Conservation (phyloP, 2,329 filamentous ascomycete species). For the Penicillium sp. region DNA sequence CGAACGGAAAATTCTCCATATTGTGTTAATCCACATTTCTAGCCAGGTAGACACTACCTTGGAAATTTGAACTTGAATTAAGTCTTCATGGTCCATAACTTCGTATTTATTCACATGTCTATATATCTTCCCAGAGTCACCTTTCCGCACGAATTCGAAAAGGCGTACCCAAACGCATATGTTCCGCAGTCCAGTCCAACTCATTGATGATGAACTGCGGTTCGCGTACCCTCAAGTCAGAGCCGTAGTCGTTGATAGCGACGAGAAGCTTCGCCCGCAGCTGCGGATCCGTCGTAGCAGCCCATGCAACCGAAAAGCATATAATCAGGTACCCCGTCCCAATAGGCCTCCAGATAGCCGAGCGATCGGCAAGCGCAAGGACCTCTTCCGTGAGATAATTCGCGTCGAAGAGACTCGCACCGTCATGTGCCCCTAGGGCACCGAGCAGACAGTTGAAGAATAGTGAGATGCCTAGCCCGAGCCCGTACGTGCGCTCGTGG, state of each 20-base stretch:
- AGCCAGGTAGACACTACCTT: neutral
- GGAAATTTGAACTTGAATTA: neutral
- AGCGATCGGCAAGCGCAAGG: conserved; percentile 27
- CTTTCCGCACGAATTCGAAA: neutral
- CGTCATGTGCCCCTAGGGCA: conserved; percentile 27
- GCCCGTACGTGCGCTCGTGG: conserved; percentile 33
- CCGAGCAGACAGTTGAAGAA: conserved; percentile 35
- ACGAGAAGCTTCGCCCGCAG: conserved; percentile 17
- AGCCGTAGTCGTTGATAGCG: conserved; percentile 24
- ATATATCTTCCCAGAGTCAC: neutral
- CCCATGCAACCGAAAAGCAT: conserved; percentile 27
- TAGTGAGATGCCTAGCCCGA: conserved; percentile 31
- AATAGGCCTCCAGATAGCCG: conserved; percentile 30
- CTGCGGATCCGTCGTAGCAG: conserved; percentile 19
- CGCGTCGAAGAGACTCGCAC: conserved; percentile 17
- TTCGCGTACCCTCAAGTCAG: conserved; percentile 20
- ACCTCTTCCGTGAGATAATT: conserved; percentile 25
- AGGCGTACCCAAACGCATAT: conserved; percentile 10
- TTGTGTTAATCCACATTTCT: neutral
- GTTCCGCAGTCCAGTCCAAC: conserved; percentile 10
- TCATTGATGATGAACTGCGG: neutral
- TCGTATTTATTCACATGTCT: neutral
- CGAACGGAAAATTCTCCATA: neutral
- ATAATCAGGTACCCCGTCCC: conserved; percentile 32
- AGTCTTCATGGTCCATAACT: neutral